These are phyloP conservation scores for Anthracocystis walkeri DNA, from an alignment of 1,284 basidiomycete genomes.

Conservation along the genomic window DNA sequence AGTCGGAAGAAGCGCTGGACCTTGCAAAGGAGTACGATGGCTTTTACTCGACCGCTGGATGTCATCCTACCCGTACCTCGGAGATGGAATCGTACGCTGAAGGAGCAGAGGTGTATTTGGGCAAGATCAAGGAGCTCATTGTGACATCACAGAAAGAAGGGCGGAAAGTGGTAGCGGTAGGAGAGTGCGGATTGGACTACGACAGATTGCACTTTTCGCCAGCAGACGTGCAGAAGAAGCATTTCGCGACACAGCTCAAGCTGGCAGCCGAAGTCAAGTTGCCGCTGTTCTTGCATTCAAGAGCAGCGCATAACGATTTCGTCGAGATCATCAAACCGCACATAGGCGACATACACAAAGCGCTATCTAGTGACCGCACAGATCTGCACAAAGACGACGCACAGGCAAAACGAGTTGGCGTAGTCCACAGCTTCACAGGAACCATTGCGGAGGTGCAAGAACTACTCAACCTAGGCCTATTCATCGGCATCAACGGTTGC, in stretches of 20 bases:
- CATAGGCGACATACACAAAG: constrained; percentile 22
- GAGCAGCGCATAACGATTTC: constrained; percentile 76
- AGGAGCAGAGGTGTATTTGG: constrained; percentile 77
- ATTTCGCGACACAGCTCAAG: constrained; percentile 80
- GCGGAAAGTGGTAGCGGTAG: constrained; percentile 75
- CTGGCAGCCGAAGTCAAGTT: constrained; percentile 80
- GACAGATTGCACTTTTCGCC: constrained; percentile 82
- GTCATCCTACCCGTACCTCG: constrained; percentile 84
- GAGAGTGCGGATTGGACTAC: constrained; percentile 90
- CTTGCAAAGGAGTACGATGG: constrained; percentile 76
- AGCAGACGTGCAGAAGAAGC: constrained; percentile 76
- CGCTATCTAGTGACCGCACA: background rate
- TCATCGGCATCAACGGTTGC: constrained; percentile 83
- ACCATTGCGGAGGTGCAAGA: constrained; percentile 77
- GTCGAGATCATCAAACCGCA: constrained; percentile 74
- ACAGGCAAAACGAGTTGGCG: constrained; percentile 67
- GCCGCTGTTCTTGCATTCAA: constrained; percentile 86
- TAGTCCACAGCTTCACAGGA: constrained; percentile 90
- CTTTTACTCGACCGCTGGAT: constrained; percentile 83
- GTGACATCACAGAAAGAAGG: constrained; percentile 4
- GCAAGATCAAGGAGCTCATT: constrained; percentile 70
- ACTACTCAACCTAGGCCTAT: constrained; percentile 72
- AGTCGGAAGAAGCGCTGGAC: constrained; percentile 76
- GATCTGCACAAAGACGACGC: constrained; percentile 16
- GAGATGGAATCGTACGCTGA: constrained; percentile 77